Evolutionary conservation across 805 yeast genomes (phyloP), one percentile per base, ranked within the genome.

Genomic region (Starmerella scarabaei): DNA sequence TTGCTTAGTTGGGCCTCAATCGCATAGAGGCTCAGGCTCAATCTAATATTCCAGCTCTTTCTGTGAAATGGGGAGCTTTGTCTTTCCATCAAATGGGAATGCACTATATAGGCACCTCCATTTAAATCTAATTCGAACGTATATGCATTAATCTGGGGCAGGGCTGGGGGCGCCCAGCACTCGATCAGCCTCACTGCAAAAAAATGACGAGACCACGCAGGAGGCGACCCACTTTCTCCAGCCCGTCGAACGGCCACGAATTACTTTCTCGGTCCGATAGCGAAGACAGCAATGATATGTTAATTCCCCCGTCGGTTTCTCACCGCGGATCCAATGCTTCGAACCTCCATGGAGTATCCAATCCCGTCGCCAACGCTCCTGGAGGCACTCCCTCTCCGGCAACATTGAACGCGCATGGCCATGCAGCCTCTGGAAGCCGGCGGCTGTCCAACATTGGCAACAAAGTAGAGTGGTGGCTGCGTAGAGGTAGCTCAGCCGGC

Each of bases 391-490:
- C 7, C 11, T 23, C 26, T 7, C 26, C 26, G 26, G 26, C 26
- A 7, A 7, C 7, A 7, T 7, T 7, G 9, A 11, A 11, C 11
- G 26, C 26, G 11, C 11, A 7, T 23, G 7, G 7, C 9, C 26
- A 23, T 11, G 11, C 7, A 7, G 9, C 7, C 26, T 7, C 26
- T 11, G 11, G 26, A 7, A 23, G 11, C 26, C 26, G 26, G 26
- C 26, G 26, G 26, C 11, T 11, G 7, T 23, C 26, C 9, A 23
- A 23, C 11, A 11, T 7, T 11, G 26, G 26, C 26, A 23, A 23
- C 11, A 7, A 50, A 28, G 54, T 52, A 11, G 52, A 49, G 41
- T 47, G 56, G 19, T 52, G 54, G 54, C 30, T 52, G 33, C 49
- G 49, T 8, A 52, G 54, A 11, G 11, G 11, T 28, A 38, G 42